Base-by-base conservation (phyloP, 2,329 filamentous ascomycete genomes). In the Neofusicoccum sp. region DNA sequence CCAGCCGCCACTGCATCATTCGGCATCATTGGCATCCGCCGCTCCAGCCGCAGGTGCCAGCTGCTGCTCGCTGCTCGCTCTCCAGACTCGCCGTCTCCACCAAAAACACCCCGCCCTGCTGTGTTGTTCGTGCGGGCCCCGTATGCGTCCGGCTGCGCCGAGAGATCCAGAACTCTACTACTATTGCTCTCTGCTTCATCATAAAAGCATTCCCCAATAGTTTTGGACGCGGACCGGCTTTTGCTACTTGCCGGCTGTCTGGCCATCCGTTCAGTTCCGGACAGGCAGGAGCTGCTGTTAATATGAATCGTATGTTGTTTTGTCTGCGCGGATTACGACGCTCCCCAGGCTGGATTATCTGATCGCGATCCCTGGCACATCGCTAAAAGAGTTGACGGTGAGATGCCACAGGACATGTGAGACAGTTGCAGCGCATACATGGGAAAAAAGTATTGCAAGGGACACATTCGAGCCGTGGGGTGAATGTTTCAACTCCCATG, bases 41-140 rank as follows among this genome's bases (percentile, higher is more conserved):
- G 26, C 38, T 44, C 51, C 51, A 16, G 36, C 51, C 51, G 51
- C 51, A 9, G n/a, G 38, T 41, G 30, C 51, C 51, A 38, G 36
- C 20, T 9, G 3, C n/a, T 43, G 51, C 38, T 38, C 36, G 36
- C 51, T 44, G 51, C 51, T 43, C 51, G 51, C 51, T 56, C 51
- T 56, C 51, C 51, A 44, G 51, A 54, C 49, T 43, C 51, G 20
- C n/a, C 24, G 38, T 53, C 49, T 41, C 51, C 51, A 56, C 51
- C 38, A 33, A 14, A 26, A 20, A 41, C 43, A 43, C 51, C 51
- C 51, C 51, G 51, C 51, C 51, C 26, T 56, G 51, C 51, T 56
- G 51, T 56, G 51, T 56, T 56, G 51, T 56, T 41, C 51, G 51
- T 41, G 51, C 51, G 51, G 38, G 51, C 31, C 51, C 51, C 51